A percentile compares a stretch with the other conserved stretches of the same genome.
Conservation (phyloP, 2,329 filamentous ascomycete genomes). For the Aspergillus ibericus region DNA sequence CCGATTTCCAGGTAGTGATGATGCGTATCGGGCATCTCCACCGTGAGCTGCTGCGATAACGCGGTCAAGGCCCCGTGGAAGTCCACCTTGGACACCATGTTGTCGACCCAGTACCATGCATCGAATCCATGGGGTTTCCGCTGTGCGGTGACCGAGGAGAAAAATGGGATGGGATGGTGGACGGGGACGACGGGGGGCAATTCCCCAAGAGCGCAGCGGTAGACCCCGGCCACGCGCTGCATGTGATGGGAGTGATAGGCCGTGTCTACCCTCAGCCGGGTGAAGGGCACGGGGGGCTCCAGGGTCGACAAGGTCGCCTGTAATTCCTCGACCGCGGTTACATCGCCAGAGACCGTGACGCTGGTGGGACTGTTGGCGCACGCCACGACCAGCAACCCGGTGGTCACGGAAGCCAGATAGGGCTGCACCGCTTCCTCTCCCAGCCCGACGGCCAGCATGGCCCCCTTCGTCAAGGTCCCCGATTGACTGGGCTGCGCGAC, state of each 20-base stretch:
- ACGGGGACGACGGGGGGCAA: neutral
- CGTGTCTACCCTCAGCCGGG: neutral
- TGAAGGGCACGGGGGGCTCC: neutral
- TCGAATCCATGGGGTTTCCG: too few species aligned
- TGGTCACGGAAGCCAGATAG: neutral
- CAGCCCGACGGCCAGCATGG: neutral
- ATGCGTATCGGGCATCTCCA: too few species aligned
- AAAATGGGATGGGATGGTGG: neutral
- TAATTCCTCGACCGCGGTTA: neutral
- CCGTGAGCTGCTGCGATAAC: neutral
- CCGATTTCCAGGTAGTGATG: too few species aligned
- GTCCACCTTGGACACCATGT: neutral
- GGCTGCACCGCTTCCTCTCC: neutral
- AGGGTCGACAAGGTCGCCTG: neutral
- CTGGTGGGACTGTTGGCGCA: neutral
- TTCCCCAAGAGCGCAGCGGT: too few species aligned
- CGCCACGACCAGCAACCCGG: neutral
- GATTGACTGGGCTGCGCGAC: too few species aligned
- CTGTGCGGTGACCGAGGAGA: neutral
- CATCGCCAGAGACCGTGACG: neutral
- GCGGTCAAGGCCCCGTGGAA: neutral
- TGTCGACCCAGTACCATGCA: neutral
- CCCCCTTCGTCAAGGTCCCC: neutral
- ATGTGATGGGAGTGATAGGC: neutral
- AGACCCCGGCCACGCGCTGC: neutral